A percentile compares a stretch with the other conserved stretches of the same genome.
Conservation (phyloP, 1,284 basidiomycete species). For the Austroboletus rostrupii region DNA sequence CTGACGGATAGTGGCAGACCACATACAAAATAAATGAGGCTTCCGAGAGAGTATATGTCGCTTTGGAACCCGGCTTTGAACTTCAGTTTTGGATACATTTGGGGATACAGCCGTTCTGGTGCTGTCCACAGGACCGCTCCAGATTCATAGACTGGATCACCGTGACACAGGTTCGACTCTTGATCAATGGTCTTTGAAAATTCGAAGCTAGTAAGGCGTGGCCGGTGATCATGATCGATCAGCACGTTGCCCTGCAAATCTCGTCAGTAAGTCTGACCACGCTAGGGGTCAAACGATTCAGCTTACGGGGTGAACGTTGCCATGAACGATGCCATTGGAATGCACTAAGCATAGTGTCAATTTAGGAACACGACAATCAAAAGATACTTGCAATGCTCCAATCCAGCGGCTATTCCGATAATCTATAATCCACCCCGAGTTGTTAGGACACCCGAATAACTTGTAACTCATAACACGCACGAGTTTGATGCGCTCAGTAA, state of each 20-base stretch:
- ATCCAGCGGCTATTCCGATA: neutral
- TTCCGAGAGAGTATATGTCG: constrained; percentile 12
- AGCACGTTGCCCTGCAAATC: neutral
- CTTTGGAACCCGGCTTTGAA: neutral
- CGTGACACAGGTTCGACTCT: neutral
- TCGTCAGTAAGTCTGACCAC: neutral
- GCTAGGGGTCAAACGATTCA: neutral
- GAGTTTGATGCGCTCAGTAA: neutral
- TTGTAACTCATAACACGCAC: neutral
- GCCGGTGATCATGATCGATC: constrained; percentile 1
- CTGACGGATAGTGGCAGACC: neutral
- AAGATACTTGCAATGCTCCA: neutral
- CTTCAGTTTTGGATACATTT: neutral
- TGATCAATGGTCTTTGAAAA: neutral
- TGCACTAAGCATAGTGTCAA: neutral
- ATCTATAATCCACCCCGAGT: neutral
- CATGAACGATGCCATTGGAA: neutral
- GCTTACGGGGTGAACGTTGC: neutral
- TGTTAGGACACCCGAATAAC: neutral
- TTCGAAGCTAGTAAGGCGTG: constrained; percentile 9
- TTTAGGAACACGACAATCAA: neutral
- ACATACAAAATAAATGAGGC: neutral
- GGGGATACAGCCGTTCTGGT: constrained; percentile 1
- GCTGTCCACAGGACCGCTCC: constrained; percentile 3
- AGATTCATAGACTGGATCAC: neutral